A percentile compares a stretch with the other conserved stretches of the same genome.
Conservation (phyloP, 768 basidiomycete genomes). For the Boletus tomentosulus region DNA sequence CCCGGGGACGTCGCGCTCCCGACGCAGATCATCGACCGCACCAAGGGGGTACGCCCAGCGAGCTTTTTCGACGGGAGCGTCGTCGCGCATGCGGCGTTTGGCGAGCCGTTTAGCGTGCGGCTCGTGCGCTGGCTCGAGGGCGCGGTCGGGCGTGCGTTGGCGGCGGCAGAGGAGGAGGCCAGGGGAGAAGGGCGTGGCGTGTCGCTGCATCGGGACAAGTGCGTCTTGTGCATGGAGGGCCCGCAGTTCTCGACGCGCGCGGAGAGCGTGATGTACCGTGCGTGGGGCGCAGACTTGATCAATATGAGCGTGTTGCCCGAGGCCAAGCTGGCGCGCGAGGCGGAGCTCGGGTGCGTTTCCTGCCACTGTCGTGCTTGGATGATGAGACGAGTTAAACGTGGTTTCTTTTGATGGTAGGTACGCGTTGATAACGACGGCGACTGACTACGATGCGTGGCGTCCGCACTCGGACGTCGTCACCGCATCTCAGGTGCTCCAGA, state of each 20-base stretch:
- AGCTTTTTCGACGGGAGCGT: constrained; percentile 83
- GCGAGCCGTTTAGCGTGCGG: constrained; percentile 78
- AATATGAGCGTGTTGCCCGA: constrained; percentile 98
- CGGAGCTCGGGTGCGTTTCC: constrained; percentile 71
- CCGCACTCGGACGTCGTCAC: constrained; percentile 79
- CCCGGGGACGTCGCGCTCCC: constrained; percentile 90
- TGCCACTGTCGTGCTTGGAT: background rate
- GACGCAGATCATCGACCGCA: constrained; percentile 92
- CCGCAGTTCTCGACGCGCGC: constrained; percentile 98
- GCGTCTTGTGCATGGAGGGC: constrained; percentile 95
- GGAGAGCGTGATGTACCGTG: constrained; percentile 90
- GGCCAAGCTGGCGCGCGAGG: constrained; percentile 94
- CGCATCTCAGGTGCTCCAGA: constrained; percentile 86
- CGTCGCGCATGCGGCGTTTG: constrained; percentile 92
- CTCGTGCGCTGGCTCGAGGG: constrained; percentile 64
- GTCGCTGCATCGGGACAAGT: constrained; percentile 75
- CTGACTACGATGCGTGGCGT: constrained; percentile 97
- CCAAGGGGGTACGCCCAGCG: constrained; percentile 86
- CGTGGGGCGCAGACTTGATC: constrained; percentile 90
- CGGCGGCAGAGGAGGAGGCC: constrained; percentile 36
- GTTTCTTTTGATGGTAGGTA: constrained; percentile 50
- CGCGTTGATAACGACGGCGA: constrained; percentile 84
- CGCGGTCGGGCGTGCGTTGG: constrained; percentile 61
- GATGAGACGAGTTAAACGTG: too few relatives aligned
- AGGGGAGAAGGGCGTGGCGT: constrained; percentile 39